Evolutionary conservation across 208 protist genomes (phyloP), one percentile per base, ranked within the genome.

Genomic region (Wallacemonas sp.): DNA sequence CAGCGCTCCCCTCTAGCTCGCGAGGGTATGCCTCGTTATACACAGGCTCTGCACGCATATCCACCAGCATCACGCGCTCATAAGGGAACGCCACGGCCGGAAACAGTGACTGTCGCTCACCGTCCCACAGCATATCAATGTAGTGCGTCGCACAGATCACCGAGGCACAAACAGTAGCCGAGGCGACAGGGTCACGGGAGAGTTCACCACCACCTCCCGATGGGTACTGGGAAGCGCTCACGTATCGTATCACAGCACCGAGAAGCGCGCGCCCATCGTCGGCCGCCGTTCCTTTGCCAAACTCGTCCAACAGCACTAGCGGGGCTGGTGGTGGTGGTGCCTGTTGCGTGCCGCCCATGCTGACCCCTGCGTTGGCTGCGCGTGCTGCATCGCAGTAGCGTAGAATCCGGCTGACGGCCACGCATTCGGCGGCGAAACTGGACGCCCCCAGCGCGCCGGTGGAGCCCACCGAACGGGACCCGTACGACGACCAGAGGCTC

Each of bases 261-360:
- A 97, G 82, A 22, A 98, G 73, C 12, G 92, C 87, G 13, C 78
- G 71, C n/a, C 83, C 92, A 66, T 97, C 92, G 30, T 81, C 67
- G 0, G 92, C 75, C n/a, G 87, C 60, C 15, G 94, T 98, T 26
- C 94, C 97, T 30, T 96, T 96, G 19, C 97, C 97, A 73, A 98
- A 97, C 64, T 98, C 97, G 67, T 98, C 96, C 30, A 98, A 33
- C 15, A 98, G 57, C 5, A 98, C 63, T 26, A 98, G 71, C 4
- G 88, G 81, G 22, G 27, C 37, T 22, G 48, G 36, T 3, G 36
- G 6, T 50, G 42, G 42, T 41, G 36, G 36, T 41, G 36, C 10
- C 36, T 17, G 36, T 17, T 37, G 21, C 33, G 17, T 33, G 17
- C 3, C 12, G 42, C 17, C 60, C 42, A 3, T 1, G 38, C 6